These are phyloP conservation scores for Begonia fuchsioides DNA, from an alignment of 306 rosid species.

Conservation along the genomic window DNA sequence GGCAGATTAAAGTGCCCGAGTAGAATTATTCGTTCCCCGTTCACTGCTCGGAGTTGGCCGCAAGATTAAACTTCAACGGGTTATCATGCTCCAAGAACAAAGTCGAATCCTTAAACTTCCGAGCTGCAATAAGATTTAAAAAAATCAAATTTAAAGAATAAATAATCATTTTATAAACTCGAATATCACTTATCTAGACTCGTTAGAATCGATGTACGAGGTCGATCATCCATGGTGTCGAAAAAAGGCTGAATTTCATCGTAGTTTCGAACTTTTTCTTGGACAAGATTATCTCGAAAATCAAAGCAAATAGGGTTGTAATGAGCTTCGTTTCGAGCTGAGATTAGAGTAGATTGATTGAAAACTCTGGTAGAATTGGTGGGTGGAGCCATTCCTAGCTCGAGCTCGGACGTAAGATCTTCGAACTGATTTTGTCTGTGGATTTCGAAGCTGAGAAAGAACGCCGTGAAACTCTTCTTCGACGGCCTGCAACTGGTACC, in stretches of 20 bases:
- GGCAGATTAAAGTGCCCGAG: background rate
- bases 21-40: background rate
- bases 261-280: slow-evolving; percentile 28
- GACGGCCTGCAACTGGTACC: slow-evolving; percentile 22
- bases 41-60: slow-evolving; percentile 35
- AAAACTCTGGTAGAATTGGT: slow-evolving; percentile 20
- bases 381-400: slow-evolving; percentile 43
- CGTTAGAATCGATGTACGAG: slow-evolving; percentile 55
- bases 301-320: slow-evolving; percentile 24
- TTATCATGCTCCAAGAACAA: slow-evolving; percentile 40
- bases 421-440: slow-evolving; percentile 38
- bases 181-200: slow-evolving; percentile 35
- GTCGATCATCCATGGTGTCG: slow-evolving; percentile 52
- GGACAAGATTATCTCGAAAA: slow-evolving; percentile 17
- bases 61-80: slow-evolving; percentile 69
- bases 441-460: slow-evolving; percentile 39
- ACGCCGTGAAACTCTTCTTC: slow-evolving; percentile 52
- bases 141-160: background rate
- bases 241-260: slow-evolving; percentile 56
- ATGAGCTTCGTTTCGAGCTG: slow-evolving; percentile 17
- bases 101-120: slow-evolving; percentile 48
- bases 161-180: background rate
- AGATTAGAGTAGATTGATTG: slow-evolving; percentile 26
- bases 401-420: slow-evolving; percentile 39
- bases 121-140: slow-evolving; percentile 27